phyloP scores from a whole-genome alignment of 2,329 filamentous ascomycete species.

The Teratosphaeria nubilosa region DNA sequence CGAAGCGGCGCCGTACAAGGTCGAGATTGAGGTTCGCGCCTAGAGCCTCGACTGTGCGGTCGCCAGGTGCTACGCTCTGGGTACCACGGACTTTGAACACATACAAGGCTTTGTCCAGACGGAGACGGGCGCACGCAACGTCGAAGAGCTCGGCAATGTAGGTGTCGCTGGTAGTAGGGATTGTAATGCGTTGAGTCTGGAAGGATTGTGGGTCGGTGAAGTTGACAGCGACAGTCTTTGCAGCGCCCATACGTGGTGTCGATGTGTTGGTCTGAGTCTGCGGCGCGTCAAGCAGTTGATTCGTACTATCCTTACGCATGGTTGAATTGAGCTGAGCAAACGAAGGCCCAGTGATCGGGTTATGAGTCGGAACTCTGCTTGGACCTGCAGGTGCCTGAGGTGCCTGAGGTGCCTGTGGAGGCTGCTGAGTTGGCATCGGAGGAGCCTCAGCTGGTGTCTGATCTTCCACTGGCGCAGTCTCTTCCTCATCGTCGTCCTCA shows the following conservation, averaged over 20 bases:
- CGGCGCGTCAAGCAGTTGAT: conserved; percentile 33
- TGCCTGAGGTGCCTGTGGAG: conserved; percentile 15
- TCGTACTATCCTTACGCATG: conserved; percentile 33
- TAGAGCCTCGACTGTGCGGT: conserved; percentile 69
- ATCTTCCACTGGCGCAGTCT: conserved; percentile 29
- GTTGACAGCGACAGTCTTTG: conserved; percentile 53
- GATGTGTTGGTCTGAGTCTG: conserved; percentile 33
- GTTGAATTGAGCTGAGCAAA: conserved; percentile 31
- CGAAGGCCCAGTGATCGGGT: conserved; percentile 41
- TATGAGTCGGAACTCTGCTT: conserved; percentile 33
- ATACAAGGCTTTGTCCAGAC: conserved; percentile 68
- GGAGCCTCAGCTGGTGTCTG: background rate
- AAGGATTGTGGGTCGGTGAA: conserved; percentile 58
- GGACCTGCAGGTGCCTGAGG: conserved; percentile 21
- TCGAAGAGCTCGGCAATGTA: conserved; percentile 77
- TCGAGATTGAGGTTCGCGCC: conserved; percentile 67
- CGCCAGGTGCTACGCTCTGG: conserved; percentile 63
- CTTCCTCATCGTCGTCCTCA: conserved; percentile 57
- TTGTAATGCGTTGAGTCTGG: conserved; percentile 57
- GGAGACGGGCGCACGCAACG: conserved; percentile 63
- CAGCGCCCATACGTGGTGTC: conserved; percentile 35
- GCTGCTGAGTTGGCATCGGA: conserved; percentile 10
- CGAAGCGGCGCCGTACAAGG: conserved; percentile 63
- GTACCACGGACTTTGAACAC: conserved; percentile 68
- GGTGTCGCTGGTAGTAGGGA: conserved; percentile 71